A percentile compares a stretch with the other conserved stretches of the same genome.
Conservation (phyloP, 1,139 yeast genomes). For the Waltiozyma sp. region DNA sequence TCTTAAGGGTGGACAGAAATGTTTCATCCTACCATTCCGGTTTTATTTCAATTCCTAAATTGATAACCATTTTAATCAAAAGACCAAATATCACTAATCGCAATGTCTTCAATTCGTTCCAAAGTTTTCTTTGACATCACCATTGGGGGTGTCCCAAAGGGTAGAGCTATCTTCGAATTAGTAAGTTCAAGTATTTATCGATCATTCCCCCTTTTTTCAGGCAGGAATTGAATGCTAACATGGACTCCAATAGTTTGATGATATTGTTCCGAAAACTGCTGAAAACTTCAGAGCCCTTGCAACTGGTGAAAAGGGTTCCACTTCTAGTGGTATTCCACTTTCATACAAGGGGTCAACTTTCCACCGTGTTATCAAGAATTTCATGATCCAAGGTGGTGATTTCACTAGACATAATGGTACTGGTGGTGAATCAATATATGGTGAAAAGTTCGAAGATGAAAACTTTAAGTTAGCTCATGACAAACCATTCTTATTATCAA, state of each 20-base stretch:
- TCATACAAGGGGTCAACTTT: conserved; percentile 71
- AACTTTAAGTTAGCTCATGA: conserved; percentile 69
- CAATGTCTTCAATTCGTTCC: conserved; percentile 23
- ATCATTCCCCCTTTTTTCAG: not conserved
- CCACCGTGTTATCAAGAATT: conserved; percentile 85
- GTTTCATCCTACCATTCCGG: too few species aligned
- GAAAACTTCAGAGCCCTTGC: conserved; percentile 87
- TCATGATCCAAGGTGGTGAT: conserved; percentile 97
- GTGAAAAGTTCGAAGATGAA: conserved; percentile 93
- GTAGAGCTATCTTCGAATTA: conserved; percentile 67
- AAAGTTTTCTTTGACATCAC: conserved; percentile 70
- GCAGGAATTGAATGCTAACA: conserved; percentile 1
- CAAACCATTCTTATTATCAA: conserved; percentile 76
- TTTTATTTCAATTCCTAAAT: not conserved
- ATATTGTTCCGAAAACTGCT: conserved; percentile 83
- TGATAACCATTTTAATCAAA: not conserved
- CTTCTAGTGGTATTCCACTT: conserved; percentile 53
- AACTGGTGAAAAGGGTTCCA: conserved; percentile 78
- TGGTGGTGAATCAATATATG: conserved; percentile 93
- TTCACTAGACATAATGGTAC: conserved; percentile 84
- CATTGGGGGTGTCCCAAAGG: conserved; percentile 52
- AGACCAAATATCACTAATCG: not conserved
- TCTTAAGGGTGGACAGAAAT: too few species aligned
- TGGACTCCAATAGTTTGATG: conserved; percentile 33
- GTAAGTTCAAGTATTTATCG: conserved; percentile 2